Evolutionary conservation across 768 basidiomycete genomes (phyloP), one percentile per base, ranked within the genome.

Genomic region (Hemileccinum rubropunctum): DNA sequence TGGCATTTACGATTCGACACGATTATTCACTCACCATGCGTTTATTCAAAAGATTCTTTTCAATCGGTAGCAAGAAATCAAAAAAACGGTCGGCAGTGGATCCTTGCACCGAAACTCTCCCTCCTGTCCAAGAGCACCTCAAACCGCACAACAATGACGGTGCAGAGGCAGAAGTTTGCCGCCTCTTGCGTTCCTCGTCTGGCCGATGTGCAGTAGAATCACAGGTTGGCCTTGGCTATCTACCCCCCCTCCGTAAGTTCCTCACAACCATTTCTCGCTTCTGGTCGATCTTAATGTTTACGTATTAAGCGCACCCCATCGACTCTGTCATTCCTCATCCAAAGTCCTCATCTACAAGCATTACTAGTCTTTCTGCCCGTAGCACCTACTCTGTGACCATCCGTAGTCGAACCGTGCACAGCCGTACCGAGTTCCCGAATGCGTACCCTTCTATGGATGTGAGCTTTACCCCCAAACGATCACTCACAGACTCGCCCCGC

Each of bases 301-400:
- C 20, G 20, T 20, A 1, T 48, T 28, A 47, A 85, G 83, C 83
- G 10, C 86, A 88, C 59, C 86, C 87, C 10, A 83, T 86, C 33
- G 80, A 88, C 57, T 69, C 73, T 42, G 72, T 84, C 21, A 59
- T 79, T 13, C 72, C 75, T 48, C 72, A 69, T 5, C 78, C 82
- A 20, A 69, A 71, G 14, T 69, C 74, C 15, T 82, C 84, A 8
- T 74, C 77, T 3, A 61, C 73, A 15, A 84, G 81, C 54, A 61
- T 83, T 27, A 74, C 76, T 6, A 85, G 79, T 58, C 65, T 74
- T 14, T 77, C 71, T 51, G 75, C 73, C 46, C 76, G 76, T 35
- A 80, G 82, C 17, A 85, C 81, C 20, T 91, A 87, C 64, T 82
- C 77, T 36, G 88, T 90, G 45, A 87, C 79, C n/a, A 74, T 91